Conservation (phyloP, 208 protist species). For the Strigomonas galati region DNA sequence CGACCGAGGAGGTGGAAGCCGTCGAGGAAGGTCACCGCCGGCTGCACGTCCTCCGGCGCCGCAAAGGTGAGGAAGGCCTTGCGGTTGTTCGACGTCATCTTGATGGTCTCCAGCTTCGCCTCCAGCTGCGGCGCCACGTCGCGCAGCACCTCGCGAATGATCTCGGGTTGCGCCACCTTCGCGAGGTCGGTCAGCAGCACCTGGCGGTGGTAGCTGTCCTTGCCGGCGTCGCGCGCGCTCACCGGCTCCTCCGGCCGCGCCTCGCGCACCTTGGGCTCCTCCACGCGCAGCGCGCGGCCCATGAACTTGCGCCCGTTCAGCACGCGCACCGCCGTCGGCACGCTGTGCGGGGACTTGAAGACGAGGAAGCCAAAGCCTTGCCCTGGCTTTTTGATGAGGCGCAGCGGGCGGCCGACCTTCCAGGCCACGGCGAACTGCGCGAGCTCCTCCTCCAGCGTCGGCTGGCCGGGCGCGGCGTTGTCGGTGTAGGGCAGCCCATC, state of each 20-base stretch:
- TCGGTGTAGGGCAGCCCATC: conserved; percentile 86
- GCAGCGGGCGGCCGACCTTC: conserved; percentile 83
- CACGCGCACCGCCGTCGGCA: conserved; percentile 76
- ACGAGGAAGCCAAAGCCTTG: conserved; percentile 90
- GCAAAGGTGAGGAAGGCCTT: conserved; percentile 89
- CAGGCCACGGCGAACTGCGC: conserved; percentile 75
- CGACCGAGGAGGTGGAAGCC: conserved; percentile 81
- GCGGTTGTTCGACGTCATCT: conserved; percentile 89
- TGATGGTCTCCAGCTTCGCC: conserved; percentile 81
- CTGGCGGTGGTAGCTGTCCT: conserved; percentile 77
- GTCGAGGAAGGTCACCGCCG: conserved; percentile 79
- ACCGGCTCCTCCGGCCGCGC: conserved; percentile 31
- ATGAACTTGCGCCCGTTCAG: conserved; percentile 88
- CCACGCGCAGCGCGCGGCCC: conserved; percentile 79
- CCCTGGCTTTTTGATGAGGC: conserved; percentile 85
- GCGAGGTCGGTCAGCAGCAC: conserved; percentile 82
- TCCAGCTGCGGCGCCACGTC: conserved; percentile 86
- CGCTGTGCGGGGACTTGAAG: conserved; percentile 84
- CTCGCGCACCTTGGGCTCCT: conserved; percentile 81
- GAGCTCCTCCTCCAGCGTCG: conserved; percentile 79
- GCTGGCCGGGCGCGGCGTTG: conserved; percentile 39
- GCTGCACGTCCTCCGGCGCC: conserved; percentile 56
- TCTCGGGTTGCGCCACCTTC: conserved; percentile 80
- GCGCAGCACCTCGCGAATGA: conserved; percentile 84
- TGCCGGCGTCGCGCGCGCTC: conserved; percentile 44